A percentile compares a stretch with the other conserved stretches of the same genome.
phyloP scores from a whole-genome alignment of 73 alveolate genomes.

The Durusdinium trenchii region DNA sequence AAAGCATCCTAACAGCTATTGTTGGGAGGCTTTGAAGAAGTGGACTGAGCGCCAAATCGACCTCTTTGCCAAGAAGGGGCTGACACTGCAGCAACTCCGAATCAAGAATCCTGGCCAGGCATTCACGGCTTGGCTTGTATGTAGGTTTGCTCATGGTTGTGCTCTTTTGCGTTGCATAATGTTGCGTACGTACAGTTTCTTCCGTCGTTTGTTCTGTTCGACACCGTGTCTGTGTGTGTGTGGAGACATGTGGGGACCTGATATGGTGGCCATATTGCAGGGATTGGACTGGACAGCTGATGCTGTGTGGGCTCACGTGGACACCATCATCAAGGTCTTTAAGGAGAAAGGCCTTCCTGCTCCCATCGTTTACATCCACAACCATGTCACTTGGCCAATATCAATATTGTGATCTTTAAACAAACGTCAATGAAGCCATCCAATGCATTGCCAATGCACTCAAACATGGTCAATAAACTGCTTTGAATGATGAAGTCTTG shows the following conservation, averaged over 20 bases:
- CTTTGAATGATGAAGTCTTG: no score
- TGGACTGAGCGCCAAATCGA: constrained; percentile 95
- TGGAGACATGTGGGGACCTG: neutral
- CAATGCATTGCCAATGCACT: neutral
- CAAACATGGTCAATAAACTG: no score
- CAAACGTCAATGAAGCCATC: neutral
- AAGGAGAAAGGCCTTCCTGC: constrained; percentile 76
- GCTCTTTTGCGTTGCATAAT: neutral
- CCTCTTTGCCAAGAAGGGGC: constrained; percentile 73
- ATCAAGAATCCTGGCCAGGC: constrained; percentile 95
- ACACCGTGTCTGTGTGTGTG: neutral
- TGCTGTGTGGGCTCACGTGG: constrained; percentile 93
- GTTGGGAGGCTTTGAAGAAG: constrained; percentile 58
- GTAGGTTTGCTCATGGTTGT: no score
- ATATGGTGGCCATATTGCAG: neutral
- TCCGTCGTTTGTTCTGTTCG: neutral
- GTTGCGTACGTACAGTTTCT: neutral
- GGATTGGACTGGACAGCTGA: constrained; percentile 92
- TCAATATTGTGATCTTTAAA: neutral
- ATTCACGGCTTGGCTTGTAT: neutral
- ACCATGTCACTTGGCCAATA: constrained; percentile 46
- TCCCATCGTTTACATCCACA: constrained; percentile 94
- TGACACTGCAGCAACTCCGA: constrained; percentile 69
- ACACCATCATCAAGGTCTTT: constrained; percentile 57
- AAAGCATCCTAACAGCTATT: no score